Base-by-base conservation (phyloP, 805 yeast genomes). In the Ogataea zsoltii region DNA sequence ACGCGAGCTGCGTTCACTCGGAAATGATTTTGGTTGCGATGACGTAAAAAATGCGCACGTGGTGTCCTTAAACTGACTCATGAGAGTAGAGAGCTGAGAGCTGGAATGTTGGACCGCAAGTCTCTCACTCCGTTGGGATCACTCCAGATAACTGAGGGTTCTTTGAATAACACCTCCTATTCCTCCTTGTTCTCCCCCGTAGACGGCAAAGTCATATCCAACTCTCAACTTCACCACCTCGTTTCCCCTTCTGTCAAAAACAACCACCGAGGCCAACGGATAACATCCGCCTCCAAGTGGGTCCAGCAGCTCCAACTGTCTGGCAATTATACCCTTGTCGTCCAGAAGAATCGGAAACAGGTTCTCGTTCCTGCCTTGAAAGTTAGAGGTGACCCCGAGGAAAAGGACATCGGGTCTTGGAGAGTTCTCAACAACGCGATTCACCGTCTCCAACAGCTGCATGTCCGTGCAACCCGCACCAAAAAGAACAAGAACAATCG, bases 201-300 rank as follows among this genome's bases (percentile, higher is more conserved):
- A 56, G 21, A 39, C 41, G n/a, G 51, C 46, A 32, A 36, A 47
- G 46, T 63, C 66, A 46, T 61, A 62, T 5, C 60, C 64, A 5
- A 62, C 14, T n/a, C 43, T 53, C 19, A 63, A 46, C 36, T 57
- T 44, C 7, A 47, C 40, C 11, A 55, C 33, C 46, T 64, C 68
- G 13, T 35, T 30, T 11, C 63, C 64, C 3, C 21, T 7, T 13
- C 29, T 23, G 39, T 63, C 60, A 41, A 58, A 62, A 9, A 64
- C 21, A 10, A 67, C 19, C 6, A 67, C 50, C 15, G 65, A 56
- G 12, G 62, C 59, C 17, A 64, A 37, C 0, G 71, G 68, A 48
- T 58, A 67, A 12, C 57, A 37, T 1, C 68, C 69, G 21, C 71
- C 71, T 18, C 71, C 71, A 7, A 67, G 44, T 3, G 71, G 71